Percentiles rank a stretch among this genome's conserved stretches.
Evolutionary conservation across 495 filamentous ascomycete species (phyloP).

Genomic region (Penicillium atrosanguineum): DNA sequence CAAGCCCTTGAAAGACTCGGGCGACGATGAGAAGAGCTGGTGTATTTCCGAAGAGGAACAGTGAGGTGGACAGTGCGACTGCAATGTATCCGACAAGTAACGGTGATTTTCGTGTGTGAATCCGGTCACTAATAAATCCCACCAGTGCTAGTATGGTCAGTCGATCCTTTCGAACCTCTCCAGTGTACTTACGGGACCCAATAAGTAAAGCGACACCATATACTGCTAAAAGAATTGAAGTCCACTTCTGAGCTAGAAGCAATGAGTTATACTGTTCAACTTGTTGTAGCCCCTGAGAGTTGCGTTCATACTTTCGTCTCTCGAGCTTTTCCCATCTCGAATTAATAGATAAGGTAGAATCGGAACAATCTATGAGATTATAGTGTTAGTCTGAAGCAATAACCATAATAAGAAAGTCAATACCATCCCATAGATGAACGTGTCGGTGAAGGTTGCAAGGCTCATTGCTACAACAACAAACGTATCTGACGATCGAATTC

Average conservation of each 20-base stretch:
- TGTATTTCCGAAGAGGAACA: background rate
- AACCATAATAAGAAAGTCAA: background rate
- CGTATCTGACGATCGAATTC: background rate
- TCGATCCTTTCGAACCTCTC: background rate
- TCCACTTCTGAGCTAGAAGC: conserved; percentile 6
- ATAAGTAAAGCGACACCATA: conserved; percentile 6
- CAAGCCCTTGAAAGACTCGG: conserved; percentile 4
- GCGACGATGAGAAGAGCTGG: background rate
- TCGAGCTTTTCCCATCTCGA: background rate
- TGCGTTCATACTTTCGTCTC: background rate
- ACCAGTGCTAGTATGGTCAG: background rate
- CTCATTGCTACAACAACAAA: conserved; percentile 7
- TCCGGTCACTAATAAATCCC: conserved; percentile 4
- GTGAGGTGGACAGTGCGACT: conserved; percentile 1
- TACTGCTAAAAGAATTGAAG: conserved; percentile 1
- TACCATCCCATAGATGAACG: conserved; percentile 11
- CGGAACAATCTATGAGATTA: background rate
- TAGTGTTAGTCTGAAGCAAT: background rate
- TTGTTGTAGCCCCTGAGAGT: background rate
- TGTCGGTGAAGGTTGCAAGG: conserved; percentile 5
- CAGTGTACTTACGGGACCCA: conserved; percentile 1
- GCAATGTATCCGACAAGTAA: conserved; percentile 4
- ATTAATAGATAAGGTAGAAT: conserved; percentile 5
- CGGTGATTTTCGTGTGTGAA: conserved; percentile 3
- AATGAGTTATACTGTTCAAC: background rate